Conservation (phyloP, 306 rosid genomes). For the Cucurbita argyrosperma region DNA sequence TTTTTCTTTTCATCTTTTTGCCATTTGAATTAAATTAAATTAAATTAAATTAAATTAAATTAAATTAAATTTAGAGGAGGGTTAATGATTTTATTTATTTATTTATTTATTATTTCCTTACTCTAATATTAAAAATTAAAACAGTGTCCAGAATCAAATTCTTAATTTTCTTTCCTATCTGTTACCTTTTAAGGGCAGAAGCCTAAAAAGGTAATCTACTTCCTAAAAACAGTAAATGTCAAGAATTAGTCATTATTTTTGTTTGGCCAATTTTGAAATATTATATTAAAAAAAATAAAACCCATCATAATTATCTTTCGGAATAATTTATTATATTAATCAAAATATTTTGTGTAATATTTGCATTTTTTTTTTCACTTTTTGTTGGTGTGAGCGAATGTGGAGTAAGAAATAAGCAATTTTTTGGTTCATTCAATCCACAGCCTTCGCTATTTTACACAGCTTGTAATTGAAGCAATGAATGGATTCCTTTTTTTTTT, state of each 20-base stretch:
- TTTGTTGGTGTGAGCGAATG: not conserved
- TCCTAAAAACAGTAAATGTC: not conserved
- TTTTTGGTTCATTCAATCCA: not conserved
- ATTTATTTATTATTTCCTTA: not conserved
- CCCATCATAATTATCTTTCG: not conserved
- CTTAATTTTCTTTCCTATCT: not conserved
- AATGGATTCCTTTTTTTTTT: not conserved
- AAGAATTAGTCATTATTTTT: not conserved
- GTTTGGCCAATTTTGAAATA: not conserved
- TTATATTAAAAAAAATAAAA: not conserved
- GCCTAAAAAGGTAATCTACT: not conserved
- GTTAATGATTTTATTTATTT: not conserved
- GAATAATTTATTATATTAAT: not conserved
- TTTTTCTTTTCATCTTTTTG: not conserved
- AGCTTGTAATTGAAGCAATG: conserved; percentile 6
- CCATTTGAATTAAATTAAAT: too few relatives aligned
- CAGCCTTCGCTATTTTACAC: not conserved
- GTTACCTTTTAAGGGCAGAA: not conserved
- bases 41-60: too few relatives aligned
- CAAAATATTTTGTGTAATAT: not conserved
- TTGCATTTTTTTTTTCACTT: not conserved
- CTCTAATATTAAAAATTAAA: not conserved
- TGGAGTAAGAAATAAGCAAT: not conserved
- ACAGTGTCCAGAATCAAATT: not conserved
- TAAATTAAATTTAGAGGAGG: not conserved